Evolutionary conservation across 306 rosid genomes (phyloP), one percentile per base, ranked within the genome.

Genomic region (Biancaea sappan): DNA sequence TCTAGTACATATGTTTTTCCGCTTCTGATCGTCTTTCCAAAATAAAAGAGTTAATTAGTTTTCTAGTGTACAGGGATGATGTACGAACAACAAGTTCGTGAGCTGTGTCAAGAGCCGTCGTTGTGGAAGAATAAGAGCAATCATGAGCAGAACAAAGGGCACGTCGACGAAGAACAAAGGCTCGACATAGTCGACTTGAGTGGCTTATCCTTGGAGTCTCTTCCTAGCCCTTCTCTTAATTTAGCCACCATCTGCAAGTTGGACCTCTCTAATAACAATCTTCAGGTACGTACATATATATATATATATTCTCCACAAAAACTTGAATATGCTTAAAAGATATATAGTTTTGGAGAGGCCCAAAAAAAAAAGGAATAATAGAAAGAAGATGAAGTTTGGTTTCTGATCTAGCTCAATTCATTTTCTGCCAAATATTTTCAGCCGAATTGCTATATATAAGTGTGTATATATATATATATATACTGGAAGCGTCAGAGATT

Each of bases 231-330:
- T 63, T 70, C 90, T 2, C 79, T 94, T 43, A 90, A 89, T 77
- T 66, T 94, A 46, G 86, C 82, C 0, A 59, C 80, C 62, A 85
- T 94, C 75, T 83, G 46, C 82, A 94, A 84, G 66, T 78, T 94
- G 52, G 88, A 94, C 63, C 86, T 94, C 35, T 91, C 97, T 31
- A 89, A 88, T 24, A 94, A 94, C 81, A 89, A 91, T 78, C 89
- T 94, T 66, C 94, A 88, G 97, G 98, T 90, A 75, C 10, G 6
- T 46, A 4, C 18, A 8, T 35, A 8, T 8, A 0, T 35, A 5
- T n/a, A n/a, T n/a, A n/a, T n/a, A n/a, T n/a, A n/a, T n/a, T n/a
- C n/a, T n/a, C n/a, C n/a, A n/a, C n/a, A n/a, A n/a, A n/a, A n/a
- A n/a, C n/a, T n/a, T n/a, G n/a, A n/a, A n/a, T n/a, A n/a, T n/a